A percentile compares a stretch with the other conserved stretches of the same genome.
Conservation (phyloP, 176 grass and related monocot genomes). For the Zoysia pacifica region DNA sequence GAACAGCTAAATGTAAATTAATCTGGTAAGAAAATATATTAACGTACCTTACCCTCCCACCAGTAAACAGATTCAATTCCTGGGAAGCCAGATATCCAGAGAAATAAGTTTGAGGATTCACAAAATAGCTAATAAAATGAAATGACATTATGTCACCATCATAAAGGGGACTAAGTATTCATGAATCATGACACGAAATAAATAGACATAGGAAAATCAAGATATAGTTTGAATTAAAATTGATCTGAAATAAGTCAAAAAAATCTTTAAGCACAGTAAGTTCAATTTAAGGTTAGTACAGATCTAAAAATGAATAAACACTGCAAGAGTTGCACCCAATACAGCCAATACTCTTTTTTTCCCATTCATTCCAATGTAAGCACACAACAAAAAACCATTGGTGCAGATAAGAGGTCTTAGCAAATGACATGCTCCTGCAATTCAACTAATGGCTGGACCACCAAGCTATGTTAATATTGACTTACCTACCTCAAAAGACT, state of each 20-base stretch:
- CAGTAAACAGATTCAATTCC: slow-evolving; percentile 91
- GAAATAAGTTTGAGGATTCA: neutral
- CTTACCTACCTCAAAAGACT: neutral
- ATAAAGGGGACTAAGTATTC: neutral
- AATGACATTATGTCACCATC: neutral
- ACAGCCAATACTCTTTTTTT: neutral
- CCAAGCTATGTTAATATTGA: neutral
- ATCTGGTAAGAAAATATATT: neutral
- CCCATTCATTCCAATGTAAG: slow-evolving; percentile 4
- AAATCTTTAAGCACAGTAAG: neutral
- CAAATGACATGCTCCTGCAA: neutral
- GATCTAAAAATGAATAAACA: neutral
- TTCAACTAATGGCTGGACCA: neutral
- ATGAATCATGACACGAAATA: neutral
- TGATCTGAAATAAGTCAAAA: neutral
- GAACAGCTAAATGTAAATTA: neutral
- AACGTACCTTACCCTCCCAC: slow-evolving; percentile 90
- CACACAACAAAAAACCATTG: neutral
- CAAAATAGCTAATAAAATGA: neutral
- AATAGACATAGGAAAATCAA: neutral
- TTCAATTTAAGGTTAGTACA: neutral
- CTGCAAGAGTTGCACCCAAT: neutral
- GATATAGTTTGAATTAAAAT: neutral
- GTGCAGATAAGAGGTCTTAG: neutral
- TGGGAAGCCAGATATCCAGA: slow-evolving; percentile 9